These are phyloP conservation scores for Xylaria telfairii DNA, from an alignment of 495 filamentous ascomycete species.

Conservation along the genomic window DNA sequence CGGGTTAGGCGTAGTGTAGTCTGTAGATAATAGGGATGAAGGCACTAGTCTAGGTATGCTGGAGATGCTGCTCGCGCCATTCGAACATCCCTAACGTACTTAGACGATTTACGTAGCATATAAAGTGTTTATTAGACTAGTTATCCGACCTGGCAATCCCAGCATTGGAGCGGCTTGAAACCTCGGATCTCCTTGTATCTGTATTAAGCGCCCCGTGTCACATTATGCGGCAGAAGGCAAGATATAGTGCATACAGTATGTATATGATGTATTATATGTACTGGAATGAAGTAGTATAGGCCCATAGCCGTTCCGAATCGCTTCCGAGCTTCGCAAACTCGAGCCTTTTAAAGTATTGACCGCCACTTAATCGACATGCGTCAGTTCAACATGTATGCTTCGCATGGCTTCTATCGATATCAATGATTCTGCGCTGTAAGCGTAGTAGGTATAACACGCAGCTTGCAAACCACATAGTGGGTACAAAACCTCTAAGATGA, in stretches of 20 bases:
- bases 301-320: slow-evolving; percentile 1
- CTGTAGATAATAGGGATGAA: neutral
- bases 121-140: neutral
- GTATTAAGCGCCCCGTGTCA: neutral
- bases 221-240: neutral
- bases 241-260: neutral
- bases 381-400: slow-evolving; percentile 1
- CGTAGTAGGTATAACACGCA: neutral
- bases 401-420: neutral
- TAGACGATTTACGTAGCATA: too few relatives aligned
- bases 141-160: neutral
- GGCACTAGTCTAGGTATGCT: neutral
- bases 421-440: neutral
- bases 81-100: neutral
- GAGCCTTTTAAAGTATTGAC: slow-evolving; percentile 18
- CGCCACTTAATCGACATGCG: slow-evolving; percentile 17
- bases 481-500: neutral
- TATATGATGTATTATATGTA: neutral
- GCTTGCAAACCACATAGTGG: neutral
- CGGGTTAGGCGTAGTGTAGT: neutral
- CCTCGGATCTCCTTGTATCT: neutral
- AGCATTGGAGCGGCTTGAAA: neutral
- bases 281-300: neutral
- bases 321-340: slow-evolving; percentile 15
- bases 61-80: neutral